Evolutionary conservation across 2,329 filamentous ascomycete genomes (phyloP).

Genomic region (Phoma herbarum): DNA sequence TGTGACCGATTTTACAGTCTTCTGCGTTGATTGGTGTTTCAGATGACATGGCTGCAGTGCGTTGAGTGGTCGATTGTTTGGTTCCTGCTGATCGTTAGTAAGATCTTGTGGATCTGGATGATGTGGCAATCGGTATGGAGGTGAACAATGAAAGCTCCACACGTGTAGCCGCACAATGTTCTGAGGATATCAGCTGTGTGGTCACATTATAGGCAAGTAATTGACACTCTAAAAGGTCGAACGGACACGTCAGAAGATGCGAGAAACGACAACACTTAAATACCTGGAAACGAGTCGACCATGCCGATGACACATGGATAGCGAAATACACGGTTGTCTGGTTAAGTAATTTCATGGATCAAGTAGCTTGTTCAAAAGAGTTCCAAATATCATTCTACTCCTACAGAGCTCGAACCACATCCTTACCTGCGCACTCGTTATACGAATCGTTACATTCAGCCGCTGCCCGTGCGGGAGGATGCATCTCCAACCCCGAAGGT

Average conservation of each 20-base stretch:
- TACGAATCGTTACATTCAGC: neutral
- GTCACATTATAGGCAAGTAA: neutral
- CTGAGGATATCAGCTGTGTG: neutral
- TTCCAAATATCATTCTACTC: no score
- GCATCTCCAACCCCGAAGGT: conserved; percentile 1
- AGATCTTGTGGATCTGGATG: neutral
- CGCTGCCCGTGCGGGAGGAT: neutral
- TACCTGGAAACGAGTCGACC: neutral
- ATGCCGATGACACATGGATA: neutral
- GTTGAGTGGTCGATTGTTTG: neutral
- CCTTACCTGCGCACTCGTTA: neutral
- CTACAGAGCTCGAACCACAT: neutral
- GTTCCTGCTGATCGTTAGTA: neutral
- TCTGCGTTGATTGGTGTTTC: neutral
- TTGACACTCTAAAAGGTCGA: no score
- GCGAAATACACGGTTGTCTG: neutral
- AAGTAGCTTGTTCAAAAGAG: no score
- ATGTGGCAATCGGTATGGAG: neutral
- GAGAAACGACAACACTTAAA: neutral
- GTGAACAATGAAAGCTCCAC: neutral
- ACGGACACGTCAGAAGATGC: no score
- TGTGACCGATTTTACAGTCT: neutral
- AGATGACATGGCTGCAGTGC: neutral
- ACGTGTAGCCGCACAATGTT: neutral
- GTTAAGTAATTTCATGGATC: neutral